phyloP scores from a whole-genome alignment of 805 yeast genomes.

The Suhomyces xylopsoci region DNA sequence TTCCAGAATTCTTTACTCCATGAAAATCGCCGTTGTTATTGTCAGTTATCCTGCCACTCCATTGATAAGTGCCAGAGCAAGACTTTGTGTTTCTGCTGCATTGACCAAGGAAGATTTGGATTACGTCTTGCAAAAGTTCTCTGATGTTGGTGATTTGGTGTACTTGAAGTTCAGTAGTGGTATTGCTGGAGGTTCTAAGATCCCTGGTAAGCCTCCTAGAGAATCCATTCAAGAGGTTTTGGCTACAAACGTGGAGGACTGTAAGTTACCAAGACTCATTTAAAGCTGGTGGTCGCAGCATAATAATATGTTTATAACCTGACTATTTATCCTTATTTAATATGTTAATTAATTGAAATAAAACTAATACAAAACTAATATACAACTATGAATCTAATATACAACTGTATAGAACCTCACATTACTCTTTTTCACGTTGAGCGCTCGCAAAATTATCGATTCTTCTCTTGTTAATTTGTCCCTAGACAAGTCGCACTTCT shows the following conservation, averaged over 20 bases:
- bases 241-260: constrained; percentile 67
- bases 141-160: constrained; percentile 74
- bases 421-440: neutral
- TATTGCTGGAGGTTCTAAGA: constrained; percentile 65
- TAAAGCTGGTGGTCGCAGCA: constrained; percentile 5
- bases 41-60: constrained; percentile 99
- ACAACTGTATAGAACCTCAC: no score
- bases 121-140: constrained; percentile 62
- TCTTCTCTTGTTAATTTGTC: neutral
- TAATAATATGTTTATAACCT: neutral
- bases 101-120: constrained; percentile 94
- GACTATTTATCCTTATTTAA: neutral
- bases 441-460: neutral
- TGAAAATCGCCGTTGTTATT: constrained; percentile 88
- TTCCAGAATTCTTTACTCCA: constrained; percentile 73
- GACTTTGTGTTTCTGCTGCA: constrained; percentile 90
- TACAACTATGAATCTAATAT: no score
- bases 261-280: constrained; percentile 32
- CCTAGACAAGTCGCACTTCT: neutral
- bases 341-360: neutral
- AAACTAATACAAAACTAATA: neutral
- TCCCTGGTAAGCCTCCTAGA: constrained; percentile 58
- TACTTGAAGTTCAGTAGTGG: constrained; percentile 78
- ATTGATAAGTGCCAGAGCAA: constrained; percentile 79
- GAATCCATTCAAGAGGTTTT: constrained; percentile 78